Evolutionary conservation across 495 filamentous ascomycete genomes (phyloP).

Genomic region (Podospora didyma): DNA sequence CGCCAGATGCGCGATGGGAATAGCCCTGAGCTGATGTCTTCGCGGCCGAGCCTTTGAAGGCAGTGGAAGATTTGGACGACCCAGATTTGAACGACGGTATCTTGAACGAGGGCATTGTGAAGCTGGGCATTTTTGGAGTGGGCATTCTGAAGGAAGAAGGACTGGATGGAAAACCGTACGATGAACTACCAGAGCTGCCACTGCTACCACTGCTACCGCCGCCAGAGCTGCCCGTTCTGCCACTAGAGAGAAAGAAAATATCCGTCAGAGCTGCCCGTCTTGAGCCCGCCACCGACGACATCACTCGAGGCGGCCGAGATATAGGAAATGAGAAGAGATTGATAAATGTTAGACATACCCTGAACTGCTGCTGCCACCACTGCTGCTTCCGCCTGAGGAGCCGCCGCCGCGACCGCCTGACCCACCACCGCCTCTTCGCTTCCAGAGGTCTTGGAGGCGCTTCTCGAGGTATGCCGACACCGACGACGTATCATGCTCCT

Average conservation of each 20-base stretch:
- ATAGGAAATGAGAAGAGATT: neutral
- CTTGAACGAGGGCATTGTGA: neutral
- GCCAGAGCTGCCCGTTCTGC: neutral
- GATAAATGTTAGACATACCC: slow-evolving; percentile 5
- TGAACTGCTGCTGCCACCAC: slow-evolving; percentile 35
- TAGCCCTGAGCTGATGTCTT: neutral
- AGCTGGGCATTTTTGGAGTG: too few relatives aligned
- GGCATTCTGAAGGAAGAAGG: neutral
- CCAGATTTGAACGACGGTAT: neutral
- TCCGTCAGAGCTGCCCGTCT: slow-evolving; percentile 19
- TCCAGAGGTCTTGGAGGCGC: slow-evolving; percentile 43
- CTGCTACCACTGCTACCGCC: slow-evolving; percentile 4
- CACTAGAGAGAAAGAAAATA: slow-evolving; percentile 13
- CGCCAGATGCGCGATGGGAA: neutral
- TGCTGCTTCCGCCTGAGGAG: slow-evolving; percentile 28
- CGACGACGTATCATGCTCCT: slow-evolving; percentile 14
- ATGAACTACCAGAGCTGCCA: neutral
- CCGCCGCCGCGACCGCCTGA: slow-evolving; percentile 48
- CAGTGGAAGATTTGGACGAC: neutral
- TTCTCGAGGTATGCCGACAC: neutral
- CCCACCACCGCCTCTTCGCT: slow-evolving; percentile 54
- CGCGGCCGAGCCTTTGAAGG: neutral
- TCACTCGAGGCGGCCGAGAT: neutral
- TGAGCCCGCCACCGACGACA: slow-evolving; percentile 25
- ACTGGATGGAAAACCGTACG: neutral